Base-by-base conservation (phyloP, 257 asterid species). In the Penstemon davidsonii region DNA sequence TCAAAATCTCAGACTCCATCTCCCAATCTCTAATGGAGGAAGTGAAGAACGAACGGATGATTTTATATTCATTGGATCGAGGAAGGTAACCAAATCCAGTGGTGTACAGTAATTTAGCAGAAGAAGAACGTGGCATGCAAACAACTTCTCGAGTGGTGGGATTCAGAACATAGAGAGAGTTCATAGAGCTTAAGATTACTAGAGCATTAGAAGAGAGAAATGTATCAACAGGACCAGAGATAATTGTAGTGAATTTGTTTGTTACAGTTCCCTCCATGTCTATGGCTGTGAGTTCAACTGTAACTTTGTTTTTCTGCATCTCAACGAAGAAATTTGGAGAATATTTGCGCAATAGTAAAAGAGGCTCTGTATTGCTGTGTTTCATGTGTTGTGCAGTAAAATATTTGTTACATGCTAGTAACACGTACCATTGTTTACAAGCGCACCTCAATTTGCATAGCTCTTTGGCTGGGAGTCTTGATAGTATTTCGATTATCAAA, bases 11-110 rank as follows among this genome's bases (percentile, higher is more conserved):
- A 3, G 64, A 59, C 9, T 43, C 62, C 62, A 66, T 18, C 25
- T 39, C 8, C 37, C 37, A 13, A 11, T 66, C 62, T 52, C 67
- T 36, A 25, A 62, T 6, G 33, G 45, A 11, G 3, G 44, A 10
- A 33, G 19, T 8, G 6, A 25, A 45, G 40, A 63, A 63, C 56
- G 10, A 33, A 63, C 47, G 57, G 57, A 68, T 43, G 10, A 45
- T 46, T n/a, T 68, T 68, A 15, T 68, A 68, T 46, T 68, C 47
- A 36, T 47, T 25, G 8, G 64, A 43, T 19, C 7, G 3, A 7
- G 55, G 47, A 55, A 68, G 50, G 54, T 37, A 58, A 40, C 66
- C 73, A 18, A 57, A 57, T 36, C 74, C 67, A 47, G 42, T 11
- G 8, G 18, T 51, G 36, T 60, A n/a, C 18, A 36, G 8, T 11